A percentile compares a stretch with the other conserved stretches of the same genome.
Evolutionary conservation across 495 filamentous ascomycete species (phyloP).

Genomic region (Physcia stellaris): DNA sequence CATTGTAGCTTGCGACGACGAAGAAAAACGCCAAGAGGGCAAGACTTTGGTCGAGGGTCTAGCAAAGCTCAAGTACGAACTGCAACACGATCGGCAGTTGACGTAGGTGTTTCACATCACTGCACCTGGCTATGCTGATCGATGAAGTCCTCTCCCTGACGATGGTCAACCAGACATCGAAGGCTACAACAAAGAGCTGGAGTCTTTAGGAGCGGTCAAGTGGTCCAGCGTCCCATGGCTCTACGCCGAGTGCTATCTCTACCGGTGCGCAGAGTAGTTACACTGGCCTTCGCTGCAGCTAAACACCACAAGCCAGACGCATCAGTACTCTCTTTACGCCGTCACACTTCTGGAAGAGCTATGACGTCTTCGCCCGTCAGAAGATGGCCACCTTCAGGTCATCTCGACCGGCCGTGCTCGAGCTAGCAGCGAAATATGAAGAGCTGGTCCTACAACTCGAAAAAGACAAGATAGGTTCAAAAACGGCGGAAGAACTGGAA

Average conservation of each 20-base stretch:
- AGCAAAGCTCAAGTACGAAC: constrained; percentile 80
- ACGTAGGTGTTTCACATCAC: constrained; percentile 50
- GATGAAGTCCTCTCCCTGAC: constrained; percentile 57
- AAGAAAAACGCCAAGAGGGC: constrained; percentile 60
- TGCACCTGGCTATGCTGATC: too few relatives aligned
- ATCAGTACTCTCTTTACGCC: constrained; percentile 62
- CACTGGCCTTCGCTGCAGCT: constrained; percentile 3
- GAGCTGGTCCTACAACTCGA: constrained; percentile 46
- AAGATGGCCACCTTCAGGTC: constrained; percentile 90
- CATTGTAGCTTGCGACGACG: constrained; percentile 43
- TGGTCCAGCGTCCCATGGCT: constrained; percentile 86
- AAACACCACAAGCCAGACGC: constrained; percentile 39
- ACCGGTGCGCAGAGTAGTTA: constrained; percentile 38
- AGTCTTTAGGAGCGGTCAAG: constrained; percentile 52
- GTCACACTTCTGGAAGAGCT: constrained; percentile 74
- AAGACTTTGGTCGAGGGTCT: constrained; percentile 73
- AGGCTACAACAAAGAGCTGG: constrained; percentile 79
- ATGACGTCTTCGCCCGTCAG: constrained; percentile 84
- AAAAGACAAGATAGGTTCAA: constrained; percentile 13
- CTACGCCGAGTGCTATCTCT: constrained; percentile 87
- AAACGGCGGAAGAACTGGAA: constrained; percentile 37
- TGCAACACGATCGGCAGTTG: constrained; percentile 77
- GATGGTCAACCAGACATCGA: constrained; percentile 67
- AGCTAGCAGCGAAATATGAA: constrained; percentile 66
- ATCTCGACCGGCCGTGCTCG: constrained; percentile 79